Evolutionary conservation across 2,329 filamentous ascomycete species (phyloP), one percentile per base, ranked within the genome.

Genomic region (Botrytis squamosa): DNA sequence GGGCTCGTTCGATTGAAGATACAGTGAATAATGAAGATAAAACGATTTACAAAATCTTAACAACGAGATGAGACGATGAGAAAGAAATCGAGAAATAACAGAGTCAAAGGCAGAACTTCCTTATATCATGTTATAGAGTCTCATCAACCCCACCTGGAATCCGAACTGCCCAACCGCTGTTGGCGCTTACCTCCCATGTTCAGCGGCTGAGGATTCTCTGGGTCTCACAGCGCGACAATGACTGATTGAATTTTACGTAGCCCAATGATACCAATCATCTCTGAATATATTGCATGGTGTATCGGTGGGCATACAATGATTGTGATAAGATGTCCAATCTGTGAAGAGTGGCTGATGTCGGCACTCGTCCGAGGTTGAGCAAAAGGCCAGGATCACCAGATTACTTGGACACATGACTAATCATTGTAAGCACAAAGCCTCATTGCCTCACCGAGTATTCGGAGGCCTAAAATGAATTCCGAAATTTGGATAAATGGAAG

Each of bases 181-280:
- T 59, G 65, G 71, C 64, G 71, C 64, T 69, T 72, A 69, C 64
- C 29, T 68, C 33, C 70, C 52, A 60, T 38, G 63, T 36, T 59
- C 46, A 57, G 70, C 70, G 70, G 63, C 63, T 72, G 71, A 72
- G n/a, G 29, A 62, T 33, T 49, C n/a, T n/a, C 49, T 57, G 40
- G 40, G 25, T 22, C 29, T 57, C 36, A 36, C 33, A 25, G 33
- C 71, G 29, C 55, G 52, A 40, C 46, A 65, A 67, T 22, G 22
- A 65, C 70, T 33, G 16, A 52, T 65, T 20, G 12, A 42, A 22
- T 40, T 5, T 25, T 55, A 16, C 20, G 25, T n/a, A 46, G 38
- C 36, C 55, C 64, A 52, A 62, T 62, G 52, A 49, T 40, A 22
- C 40, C 14, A 62, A 49, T 6, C 16, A 33, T 60, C 14, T 40